Evolutionary conservation across 176 grass and related monocot genomes (phyloP).

Genomic region (Saccharum spontaneum): DNA sequence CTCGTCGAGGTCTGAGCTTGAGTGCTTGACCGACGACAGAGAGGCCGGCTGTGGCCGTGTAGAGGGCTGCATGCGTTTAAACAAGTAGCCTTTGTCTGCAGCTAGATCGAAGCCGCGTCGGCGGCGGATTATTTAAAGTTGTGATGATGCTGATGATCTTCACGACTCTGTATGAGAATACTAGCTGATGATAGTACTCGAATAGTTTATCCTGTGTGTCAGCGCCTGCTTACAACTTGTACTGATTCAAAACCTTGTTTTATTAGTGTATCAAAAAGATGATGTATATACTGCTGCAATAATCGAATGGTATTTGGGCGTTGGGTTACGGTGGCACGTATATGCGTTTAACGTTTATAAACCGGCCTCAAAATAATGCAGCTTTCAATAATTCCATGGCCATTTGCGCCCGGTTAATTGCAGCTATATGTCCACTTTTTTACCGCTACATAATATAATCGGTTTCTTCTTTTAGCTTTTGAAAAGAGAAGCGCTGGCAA

Average conservation of each 20-base stretch:
- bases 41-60: not conserved
- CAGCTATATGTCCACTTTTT: too few species aligned
- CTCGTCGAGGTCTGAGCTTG: not conserved
- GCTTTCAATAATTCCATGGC: not conserved
- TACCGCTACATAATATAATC: too few species aligned
- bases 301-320: too few species aligned
- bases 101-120: not conserved
- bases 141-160: not conserved
- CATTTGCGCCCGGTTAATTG: too few species aligned
- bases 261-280: too few species aligned
- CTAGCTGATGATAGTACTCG: not conserved
- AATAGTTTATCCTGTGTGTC: not conserved
- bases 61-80: not conserved
- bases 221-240: not conserved
- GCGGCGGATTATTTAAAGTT: not conserved
- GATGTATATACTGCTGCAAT: not conserved
- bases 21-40: not conserved
- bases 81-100: not conserved
- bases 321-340: too few species aligned
- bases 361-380: not conserved
- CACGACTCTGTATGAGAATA: not conserved
- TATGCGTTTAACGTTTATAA: not conserved
- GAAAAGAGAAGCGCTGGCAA: too few species aligned
- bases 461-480: too few species aligned
- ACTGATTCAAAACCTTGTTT: not conserved